Evolutionary conservation across 2,329 filamentous ascomycete species (phyloP).

Genomic region (Penicillium sp.): DNA sequence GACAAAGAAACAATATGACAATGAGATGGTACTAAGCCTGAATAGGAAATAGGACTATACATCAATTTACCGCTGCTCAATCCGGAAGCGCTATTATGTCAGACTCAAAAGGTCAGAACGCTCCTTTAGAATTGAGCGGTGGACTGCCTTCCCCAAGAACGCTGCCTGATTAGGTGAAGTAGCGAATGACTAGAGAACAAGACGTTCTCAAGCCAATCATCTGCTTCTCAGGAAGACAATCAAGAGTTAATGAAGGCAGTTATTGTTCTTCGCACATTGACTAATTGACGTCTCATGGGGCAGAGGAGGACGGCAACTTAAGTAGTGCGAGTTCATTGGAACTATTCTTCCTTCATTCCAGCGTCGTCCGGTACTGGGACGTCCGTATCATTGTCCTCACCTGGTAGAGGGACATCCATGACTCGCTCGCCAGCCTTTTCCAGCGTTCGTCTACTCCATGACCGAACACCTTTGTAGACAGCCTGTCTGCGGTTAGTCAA

Average conservation of each 20-base stretch:
- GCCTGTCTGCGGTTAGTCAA: conserved; percentile 50
- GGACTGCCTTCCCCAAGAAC: conserved; percentile 32
- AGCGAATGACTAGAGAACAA: conserved; percentile 30
- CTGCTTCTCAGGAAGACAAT: conserved; percentile 26
- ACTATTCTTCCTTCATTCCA: conserved; percentile 44
- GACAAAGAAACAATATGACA: background rate
- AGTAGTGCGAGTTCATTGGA: conserved; percentile 67
- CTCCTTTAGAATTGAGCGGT: conserved; percentile 26
- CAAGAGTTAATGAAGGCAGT: conserved; percentile 36
- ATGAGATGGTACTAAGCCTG: background rate
- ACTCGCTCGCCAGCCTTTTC: conserved; percentile 76
- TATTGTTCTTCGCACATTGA: conserved; percentile 85
- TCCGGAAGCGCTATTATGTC: conserved; percentile 23
- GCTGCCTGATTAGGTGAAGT: conserved; percentile 25
- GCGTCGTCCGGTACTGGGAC: background rate
- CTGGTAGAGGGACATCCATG: conserved; percentile 64
- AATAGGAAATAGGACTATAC: conserved; percentile 1
- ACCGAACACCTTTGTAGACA: conserved; percentile 77
- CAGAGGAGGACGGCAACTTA: conserved; percentile 83
- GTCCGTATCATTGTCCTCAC: conserved; percentile 54
- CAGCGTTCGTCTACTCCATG: conserved; percentile 69
- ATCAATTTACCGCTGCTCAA: conserved; percentile 32
- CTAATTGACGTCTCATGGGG: conserved; percentile 89
- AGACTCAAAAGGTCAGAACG: conserved; percentile 17
- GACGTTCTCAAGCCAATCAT: conserved; percentile 28